A percentile compares a stretch with the other conserved stretches of the same genome.
Evolutionary conservation across 2,329 filamentous ascomycete species (phyloP).

Genomic region (Pseudomassariella vexata): DNA sequence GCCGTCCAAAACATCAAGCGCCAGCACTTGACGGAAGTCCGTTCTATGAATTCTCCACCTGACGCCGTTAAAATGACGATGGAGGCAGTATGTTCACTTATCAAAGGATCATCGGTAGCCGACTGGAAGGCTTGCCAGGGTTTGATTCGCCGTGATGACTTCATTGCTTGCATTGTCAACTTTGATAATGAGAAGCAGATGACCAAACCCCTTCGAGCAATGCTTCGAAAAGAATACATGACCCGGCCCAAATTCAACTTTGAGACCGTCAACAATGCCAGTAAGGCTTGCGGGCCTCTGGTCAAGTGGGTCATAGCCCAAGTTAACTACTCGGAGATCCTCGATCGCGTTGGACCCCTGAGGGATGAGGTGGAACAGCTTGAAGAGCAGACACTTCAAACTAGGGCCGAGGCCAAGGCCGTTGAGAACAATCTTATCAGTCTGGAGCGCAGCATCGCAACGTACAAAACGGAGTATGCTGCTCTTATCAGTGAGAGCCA

Average conservation of each 20-base stretch:
- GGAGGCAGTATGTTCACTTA: conserved; percentile 91
- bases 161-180: conserved; percentile 68
- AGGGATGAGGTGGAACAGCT: conserved; percentile 83
- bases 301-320: conserved; percentile 97
- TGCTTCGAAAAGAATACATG: conserved; percentile 90
- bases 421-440: conserved; percentile 81
- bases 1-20: conserved; percentile 98
- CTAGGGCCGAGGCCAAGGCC: conserved; percentile 86
- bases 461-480: conserved; percentile 94
- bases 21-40: conserved; percentile 93
- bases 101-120: conserved; percentile 80
- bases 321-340: conserved; percentile 95
- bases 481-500: conserved; percentile 94
- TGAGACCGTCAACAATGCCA: conserved; percentile 91
- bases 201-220: conserved; percentile 73
- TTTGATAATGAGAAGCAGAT: conserved; percentile 95
- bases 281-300: conserved; percentile 91
- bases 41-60: conserved; percentile 92
- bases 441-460: conserved; percentile 85
- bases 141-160: conserved; percentile 87
- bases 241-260: conserved; percentile 94
- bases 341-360: conserved; percentile 88
- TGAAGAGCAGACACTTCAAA: conserved; percentile 83
- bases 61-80: conserved; percentile 85
- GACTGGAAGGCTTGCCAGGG: conserved; percentile 90